Percentiles rank a stretch among this genome's conserved stretches.
Evolutionary conservation across 352 stramenopile species (phyloP).

Genomic region (Globisporangium rhizosaccharum): DNA sequence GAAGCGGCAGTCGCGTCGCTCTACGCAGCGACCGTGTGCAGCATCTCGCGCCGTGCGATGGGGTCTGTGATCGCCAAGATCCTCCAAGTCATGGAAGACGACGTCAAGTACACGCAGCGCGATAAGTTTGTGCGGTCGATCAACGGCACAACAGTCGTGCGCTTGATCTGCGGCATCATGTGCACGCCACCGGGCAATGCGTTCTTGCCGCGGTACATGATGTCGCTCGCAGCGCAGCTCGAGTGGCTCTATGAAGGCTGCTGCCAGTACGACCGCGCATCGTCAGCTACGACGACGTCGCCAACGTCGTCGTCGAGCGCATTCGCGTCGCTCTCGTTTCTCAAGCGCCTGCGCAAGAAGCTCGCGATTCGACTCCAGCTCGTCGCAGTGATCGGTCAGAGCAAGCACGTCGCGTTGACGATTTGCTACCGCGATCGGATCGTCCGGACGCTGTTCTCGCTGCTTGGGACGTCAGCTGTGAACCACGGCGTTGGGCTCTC

Average conservation of each 20-base stretch:
- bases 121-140: slow-evolving; percentile 60
- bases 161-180: slow-evolving; percentile 72
- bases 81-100: slow-evolving; percentile 76
- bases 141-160: slow-evolving; percentile 65
- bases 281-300: not conserved
- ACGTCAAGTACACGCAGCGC: slow-evolving; percentile 55
- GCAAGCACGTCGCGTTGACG: slow-evolving; percentile 71
- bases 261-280: slow-evolving; percentile 36
- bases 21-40: slow-evolving; percentile 77
- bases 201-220: slow-evolving; percentile 84
- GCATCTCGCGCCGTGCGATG: slow-evolving; percentile 72
- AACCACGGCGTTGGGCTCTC: slow-evolving; percentile 52
- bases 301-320: not conserved
- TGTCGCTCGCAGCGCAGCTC: slow-evolving; percentile 73
- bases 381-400: slow-evolving; percentile 62
- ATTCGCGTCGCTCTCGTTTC: slow-evolving; percentile 18
- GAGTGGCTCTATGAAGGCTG: slow-evolving; percentile 70
- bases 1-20: slow-evolving; percentile 70
- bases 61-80: slow-evolving; percentile 79
- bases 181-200: slow-evolving; percentile 54
- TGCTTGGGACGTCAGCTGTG: slow-evolving; percentile 65
- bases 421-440: slow-evolving; percentile 85
- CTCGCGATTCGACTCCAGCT: slow-evolving; percentile 74
- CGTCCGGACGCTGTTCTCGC: slow-evolving; percentile 72
- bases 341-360: slow-evolving; percentile 64